phyloP scores from a whole-genome alignment of 495 filamentous ascomycete genomes.

The Tuber magnatum region DNA sequence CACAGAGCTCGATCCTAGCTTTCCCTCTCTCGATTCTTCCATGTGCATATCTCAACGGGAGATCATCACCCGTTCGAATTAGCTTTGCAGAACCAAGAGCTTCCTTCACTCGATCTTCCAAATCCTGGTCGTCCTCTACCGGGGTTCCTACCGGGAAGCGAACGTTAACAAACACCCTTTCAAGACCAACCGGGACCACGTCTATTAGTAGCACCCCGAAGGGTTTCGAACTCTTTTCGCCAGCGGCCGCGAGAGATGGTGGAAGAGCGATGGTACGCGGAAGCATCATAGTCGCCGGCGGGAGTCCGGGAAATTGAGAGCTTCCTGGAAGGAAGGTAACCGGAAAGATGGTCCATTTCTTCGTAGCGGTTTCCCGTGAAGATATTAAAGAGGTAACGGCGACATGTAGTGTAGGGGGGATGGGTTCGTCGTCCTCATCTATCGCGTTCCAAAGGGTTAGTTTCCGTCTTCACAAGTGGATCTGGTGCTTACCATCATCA shows the following conservation, averaged over 20 bases:
- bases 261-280: conserved; percentile 75
- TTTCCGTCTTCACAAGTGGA: conserved; percentile 8
- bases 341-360: conserved; percentile 75
- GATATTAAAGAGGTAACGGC: conserved; percentile 67
- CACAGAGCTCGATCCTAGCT: conserved; percentile 65
- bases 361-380: conserved; percentile 53
- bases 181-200: conserved; percentile 67
- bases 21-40: conserved; percentile 50
- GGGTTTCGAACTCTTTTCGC: conserved; percentile 50
- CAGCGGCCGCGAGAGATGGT: conserved; percentile 51
- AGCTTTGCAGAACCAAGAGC: conserved; percentile 74
- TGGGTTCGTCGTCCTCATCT: conserved; percentile 38
- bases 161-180: conserved; percentile 70
- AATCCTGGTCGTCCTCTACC: conserved; percentile 62
- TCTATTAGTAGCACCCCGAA: conserved; percentile 79
- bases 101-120: conserved; percentile 61
- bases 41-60: conserved; percentile 84
- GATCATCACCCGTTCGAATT: conserved; percentile 73
- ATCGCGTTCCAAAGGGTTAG: conserved; percentile 12
- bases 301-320: conserved; percentile 50
- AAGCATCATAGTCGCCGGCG: conserved; percentile 71
- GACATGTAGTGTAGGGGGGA: conserved; percentile 44
- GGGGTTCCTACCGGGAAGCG: conserved; percentile 32
- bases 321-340: conserved; percentile 48
- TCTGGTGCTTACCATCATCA: conserved; percentile 29